Conservation (phyloP, 2,329 filamentous ascomycete species). For the Scedosporium dehoogii region DNA sequence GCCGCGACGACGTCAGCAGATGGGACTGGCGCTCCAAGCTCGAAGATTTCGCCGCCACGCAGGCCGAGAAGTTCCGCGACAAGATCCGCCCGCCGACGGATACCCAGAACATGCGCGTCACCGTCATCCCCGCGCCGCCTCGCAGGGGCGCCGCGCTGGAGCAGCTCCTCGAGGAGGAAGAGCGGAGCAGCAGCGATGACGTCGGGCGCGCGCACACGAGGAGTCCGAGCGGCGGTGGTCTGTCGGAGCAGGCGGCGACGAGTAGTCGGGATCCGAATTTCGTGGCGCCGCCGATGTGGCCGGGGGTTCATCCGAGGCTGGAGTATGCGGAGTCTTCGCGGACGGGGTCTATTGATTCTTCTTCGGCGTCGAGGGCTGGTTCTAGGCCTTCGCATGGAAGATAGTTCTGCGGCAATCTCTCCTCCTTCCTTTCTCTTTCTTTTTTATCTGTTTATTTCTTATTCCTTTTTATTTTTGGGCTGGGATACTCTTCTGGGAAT, state of each 20-base stretch:
- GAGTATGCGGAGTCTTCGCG: neutral
- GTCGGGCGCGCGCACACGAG: neutral
- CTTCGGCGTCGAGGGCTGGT: neutral
- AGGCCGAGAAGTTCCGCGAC: conserved; percentile 51
- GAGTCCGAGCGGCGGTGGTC: neutral
- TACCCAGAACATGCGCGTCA: conserved; percentile 46
- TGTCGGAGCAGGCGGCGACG: neutral
- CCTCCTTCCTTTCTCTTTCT: neutral
- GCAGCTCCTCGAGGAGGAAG: conserved; percentile 47
- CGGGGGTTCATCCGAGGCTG: conserved; percentile 20
- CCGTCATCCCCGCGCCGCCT: conserved; percentile 51
- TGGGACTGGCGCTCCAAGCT: conserved; percentile 50
- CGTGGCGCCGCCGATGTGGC: conserved; percentile 29
- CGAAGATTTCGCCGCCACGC: conserved; percentile 51
- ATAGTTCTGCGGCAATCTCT: neutral
- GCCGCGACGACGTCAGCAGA: conserved; percentile 18
- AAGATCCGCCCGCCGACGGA: conserved; percentile 42
- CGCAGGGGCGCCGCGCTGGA: conserved; percentile 46
- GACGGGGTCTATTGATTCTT: neutral
- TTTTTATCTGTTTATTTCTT: neutral
- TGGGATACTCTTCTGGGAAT: too few species aligned
- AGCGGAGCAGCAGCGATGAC: conserved; percentile 7
- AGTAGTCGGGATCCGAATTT: neutral
- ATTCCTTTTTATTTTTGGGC: too few species aligned
- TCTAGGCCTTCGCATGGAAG: neutral